Evolutionary conservation across 768 basidiomycete species (phyloP).

Genomic region (Kwoniella shandongensis): DNA sequence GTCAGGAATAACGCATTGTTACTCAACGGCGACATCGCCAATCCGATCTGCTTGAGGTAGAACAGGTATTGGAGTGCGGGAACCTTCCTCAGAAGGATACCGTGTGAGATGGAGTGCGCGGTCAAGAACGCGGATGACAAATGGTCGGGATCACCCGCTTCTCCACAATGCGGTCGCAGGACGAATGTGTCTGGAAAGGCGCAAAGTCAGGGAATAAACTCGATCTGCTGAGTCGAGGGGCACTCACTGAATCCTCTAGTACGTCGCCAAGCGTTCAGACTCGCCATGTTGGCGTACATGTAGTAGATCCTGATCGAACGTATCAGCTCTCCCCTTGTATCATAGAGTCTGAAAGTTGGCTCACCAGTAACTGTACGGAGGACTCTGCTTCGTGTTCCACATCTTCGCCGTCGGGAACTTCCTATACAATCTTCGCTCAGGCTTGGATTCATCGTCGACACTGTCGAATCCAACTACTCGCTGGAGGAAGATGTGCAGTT

Average conservation of each 20-base stretch:
- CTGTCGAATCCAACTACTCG: constrained; percentile 95
- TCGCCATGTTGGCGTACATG: constrained; percentile 94
- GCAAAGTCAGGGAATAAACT: constrained; percentile 9
- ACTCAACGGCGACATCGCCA: constrained; percentile 97
- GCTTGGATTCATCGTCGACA: constrained; percentile 98
- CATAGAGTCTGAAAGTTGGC: constrained; percentile 44
- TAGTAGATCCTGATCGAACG: constrained; percentile 72
- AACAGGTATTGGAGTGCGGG: constrained; percentile 89
- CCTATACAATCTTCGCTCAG: constrained; percentile 83
- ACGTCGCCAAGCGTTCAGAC: constrained; percentile 88
- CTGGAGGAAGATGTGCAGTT: constrained; percentile 91
- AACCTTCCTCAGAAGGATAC: constrained; percentile 96
- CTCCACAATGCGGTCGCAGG: constrained; percentile 92
- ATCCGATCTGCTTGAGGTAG: constrained; percentile 95
- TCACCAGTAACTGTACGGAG: constrained; percentile 93
- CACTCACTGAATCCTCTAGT: constrained; percentile 83
- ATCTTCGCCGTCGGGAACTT: constrained; percentile 89
- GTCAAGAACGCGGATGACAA: constrained; percentile 93
- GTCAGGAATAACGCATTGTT: constrained; percentile 93
- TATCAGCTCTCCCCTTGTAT: background rate
- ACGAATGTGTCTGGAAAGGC: constrained; percentile 79
- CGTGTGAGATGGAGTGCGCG: constrained; percentile 96
- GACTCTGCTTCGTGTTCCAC: constrained; percentile 86
- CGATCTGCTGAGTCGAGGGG: background rate
- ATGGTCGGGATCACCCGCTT: constrained; percentile 98